Conservation (phyloP, 768 basidiomycete genomes). For the Phanerochaete carnosa region DNA sequence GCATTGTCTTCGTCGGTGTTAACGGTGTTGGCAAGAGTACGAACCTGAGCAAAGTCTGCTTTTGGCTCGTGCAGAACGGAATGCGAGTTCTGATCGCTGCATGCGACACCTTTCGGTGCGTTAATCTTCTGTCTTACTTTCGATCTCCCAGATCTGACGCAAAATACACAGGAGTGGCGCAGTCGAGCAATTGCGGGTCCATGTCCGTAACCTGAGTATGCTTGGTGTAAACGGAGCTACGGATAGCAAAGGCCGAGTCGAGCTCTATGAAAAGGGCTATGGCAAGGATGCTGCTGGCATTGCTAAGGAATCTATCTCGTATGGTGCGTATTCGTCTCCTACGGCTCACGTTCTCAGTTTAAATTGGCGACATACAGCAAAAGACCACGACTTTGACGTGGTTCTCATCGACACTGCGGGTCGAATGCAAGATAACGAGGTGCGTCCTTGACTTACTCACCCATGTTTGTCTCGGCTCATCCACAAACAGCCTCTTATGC, state of each 20-base stretch:
- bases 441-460: conserved; percentile 26
- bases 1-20: conserved; percentile 95
- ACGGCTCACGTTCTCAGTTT: not conserved
- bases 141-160: not conserved
- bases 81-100: conserved; percentile 93
- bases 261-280: conserved; percentile 94
- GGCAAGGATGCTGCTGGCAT: conserved; percentile 99
- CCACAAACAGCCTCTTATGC: conserved; percentile 90
- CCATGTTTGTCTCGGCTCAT: not conserved
- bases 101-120: conserved; percentile 92
- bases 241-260: conserved; percentile 73
- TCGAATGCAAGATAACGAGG: conserved; percentile 97
- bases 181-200: conserved; percentile 95
- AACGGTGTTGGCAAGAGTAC: conserved; percentile 99
- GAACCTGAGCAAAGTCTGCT: conserved; percentile 96
- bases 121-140: conserved; percentile 8
- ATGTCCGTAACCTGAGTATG: conserved; percentile 91
- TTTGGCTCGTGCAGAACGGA: conserved; percentile 97
- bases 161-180: conserved; percentile 72
- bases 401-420: conserved; percentile 98
- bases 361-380: conserved; percentile 45
- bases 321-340: conserved; percentile 50
- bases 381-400: conserved; percentile 90
- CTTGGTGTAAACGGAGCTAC: conserved; percentile 67
- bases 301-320: conserved; percentile 89